Conservation (phyloP, 75 land plant species). For the Selaginella moellendorffii region DNA sequence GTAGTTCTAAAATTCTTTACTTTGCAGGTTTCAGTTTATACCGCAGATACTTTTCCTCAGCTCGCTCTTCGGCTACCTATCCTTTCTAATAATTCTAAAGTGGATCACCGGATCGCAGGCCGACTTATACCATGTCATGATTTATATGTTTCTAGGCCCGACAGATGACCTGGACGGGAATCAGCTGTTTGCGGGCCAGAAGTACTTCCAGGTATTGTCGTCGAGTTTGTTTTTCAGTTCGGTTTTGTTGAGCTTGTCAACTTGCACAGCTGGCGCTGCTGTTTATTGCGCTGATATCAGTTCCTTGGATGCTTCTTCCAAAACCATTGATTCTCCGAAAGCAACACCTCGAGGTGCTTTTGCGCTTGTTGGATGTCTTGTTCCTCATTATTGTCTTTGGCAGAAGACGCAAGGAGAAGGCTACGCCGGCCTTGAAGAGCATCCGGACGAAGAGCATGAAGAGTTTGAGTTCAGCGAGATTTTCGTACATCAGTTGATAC, state of each 20-base stretch:
- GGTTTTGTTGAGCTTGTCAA: too few relatives aligned
- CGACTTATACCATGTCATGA: constrained; percentile 6
- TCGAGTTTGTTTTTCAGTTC: too few relatives aligned
- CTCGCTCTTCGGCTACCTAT: constrained; percentile 5
- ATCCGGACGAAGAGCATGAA: neutral
- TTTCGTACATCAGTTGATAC: constrained; percentile 3
- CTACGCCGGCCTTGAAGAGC: neutral
- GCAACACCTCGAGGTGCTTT: constrained; percentile 1
- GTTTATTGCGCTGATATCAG: constrained; percentile 1
- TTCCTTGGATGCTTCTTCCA: constrained; percentile 7
- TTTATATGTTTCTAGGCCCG: constrained; percentile 5
- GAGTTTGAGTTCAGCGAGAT: constrained; percentile 8
- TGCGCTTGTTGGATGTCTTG: neutral
- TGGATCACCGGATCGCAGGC: constrained; percentile 5
- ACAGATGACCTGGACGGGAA: constrained; percentile 4
- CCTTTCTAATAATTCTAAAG: constrained; percentile 4
- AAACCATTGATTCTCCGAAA: constrained; percentile 7
- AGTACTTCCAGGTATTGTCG: constrained; percentile 4
- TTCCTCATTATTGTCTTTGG: neutral
- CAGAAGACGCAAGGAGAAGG: neutral
- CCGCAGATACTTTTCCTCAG: constrained; percentile 7
- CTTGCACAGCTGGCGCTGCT: constrained; percentile 3
- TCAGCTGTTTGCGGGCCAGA: constrained; percentile 1
- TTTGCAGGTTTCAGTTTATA: constrained; percentile 2
- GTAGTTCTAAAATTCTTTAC: neutral